Evolutionary conservation across 2,329 filamentous ascomycete genomes (phyloP).

Genomic region (Claviceps sp.): DNA sequence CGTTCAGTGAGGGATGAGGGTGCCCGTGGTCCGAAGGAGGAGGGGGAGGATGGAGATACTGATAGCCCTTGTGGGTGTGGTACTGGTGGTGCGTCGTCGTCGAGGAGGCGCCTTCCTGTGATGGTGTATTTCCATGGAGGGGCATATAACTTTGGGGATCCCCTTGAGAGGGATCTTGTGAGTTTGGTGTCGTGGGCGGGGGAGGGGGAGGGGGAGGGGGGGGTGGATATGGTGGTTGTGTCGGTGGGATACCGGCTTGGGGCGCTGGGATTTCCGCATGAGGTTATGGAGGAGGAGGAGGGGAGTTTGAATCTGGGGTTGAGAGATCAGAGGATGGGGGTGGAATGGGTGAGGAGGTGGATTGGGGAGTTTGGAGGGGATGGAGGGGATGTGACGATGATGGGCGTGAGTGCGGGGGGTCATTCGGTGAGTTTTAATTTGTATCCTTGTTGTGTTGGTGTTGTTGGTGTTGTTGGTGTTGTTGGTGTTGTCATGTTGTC

Average conservation of each 20-base stretch:
- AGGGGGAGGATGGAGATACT: too few species aligned
- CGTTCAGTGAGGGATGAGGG: constrained; percentile 17
- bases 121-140: constrained; percentile 52
- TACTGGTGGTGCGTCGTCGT: too few species aligned
- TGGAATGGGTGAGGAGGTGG: constrained; percentile 49
- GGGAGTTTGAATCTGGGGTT: constrained; percentile 51
- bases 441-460: too few species aligned
- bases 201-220: constrained; percentile 22
- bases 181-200: constrained; percentile 45
- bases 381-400: constrained; percentile 39
- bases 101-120: constrained; percentile 23
- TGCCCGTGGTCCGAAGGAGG: too few species aligned
- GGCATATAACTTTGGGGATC: constrained; percentile 42
- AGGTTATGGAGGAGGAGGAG: constrained; percentile 36
- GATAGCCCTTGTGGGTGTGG: too few species aligned
- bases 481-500: too few species aligned
- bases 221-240: constrained; percentile 38
- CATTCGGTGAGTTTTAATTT: constrained; percentile 36
- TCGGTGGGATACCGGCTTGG: constrained; percentile 52
- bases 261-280: constrained; percentile 51
- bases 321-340: constrained; percentile 43
- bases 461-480: too few species aligned
- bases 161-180: constrained; percentile 43
- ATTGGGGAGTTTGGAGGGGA: constrained; percentile 45
- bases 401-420: constrained; percentile 48